These are phyloP conservation scores for Canavalia ensiformis DNA, from an alignment of 306 rosid species.

Conservation along the genomic window DNA sequence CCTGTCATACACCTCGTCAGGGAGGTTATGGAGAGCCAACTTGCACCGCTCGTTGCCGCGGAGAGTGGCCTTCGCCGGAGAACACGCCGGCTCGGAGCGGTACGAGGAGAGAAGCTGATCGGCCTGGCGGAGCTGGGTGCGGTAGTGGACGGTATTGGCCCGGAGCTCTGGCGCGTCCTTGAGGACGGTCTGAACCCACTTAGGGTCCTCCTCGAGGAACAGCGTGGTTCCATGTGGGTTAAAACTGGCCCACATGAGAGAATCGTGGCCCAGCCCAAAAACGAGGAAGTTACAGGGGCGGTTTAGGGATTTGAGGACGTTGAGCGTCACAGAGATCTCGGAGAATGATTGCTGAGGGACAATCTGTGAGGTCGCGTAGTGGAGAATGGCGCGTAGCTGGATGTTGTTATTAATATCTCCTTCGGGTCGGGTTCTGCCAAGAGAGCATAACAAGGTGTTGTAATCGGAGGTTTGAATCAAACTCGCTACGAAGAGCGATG, in stretches of 20 bases:
- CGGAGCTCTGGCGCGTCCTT: constrained; percentile 61
- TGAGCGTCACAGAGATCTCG: constrained; percentile 66
- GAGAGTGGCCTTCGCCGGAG: constrained; percentile 54
- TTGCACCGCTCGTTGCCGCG: constrained; percentile 64
- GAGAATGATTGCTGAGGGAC: constrained; percentile 70
- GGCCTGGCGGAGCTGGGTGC: constrained; percentile 72
- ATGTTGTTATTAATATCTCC: neutral
- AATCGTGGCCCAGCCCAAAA: constrained; percentile 83
- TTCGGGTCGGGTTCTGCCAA: constrained; percentile 2
- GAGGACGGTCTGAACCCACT: constrained; percentile 77
- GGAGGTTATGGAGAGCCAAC: constrained; percentile 70
- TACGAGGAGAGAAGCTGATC: constrained; percentile 60
- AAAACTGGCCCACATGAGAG: constrained; percentile 87
- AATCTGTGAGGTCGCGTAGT: constrained; percentile 76
- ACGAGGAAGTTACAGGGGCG: constrained; percentile 81
- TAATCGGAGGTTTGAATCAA: constrained; percentile 48
- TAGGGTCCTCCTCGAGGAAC: constrained; percentile 88
- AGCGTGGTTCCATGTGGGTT: constrained; percentile 76
- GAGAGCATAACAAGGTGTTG: constrained; percentile 56
- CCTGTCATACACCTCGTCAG: constrained; percentile 68
- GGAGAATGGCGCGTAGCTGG: constrained; percentile 70
- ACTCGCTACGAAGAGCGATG: constrained; percentile 50
- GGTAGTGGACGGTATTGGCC: constrained; percentile 67
- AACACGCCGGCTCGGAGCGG: constrained; percentile 59
- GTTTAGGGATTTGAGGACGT: constrained; percentile 60